Evolutionary conservation across 306 rosid genomes (phyloP).

Genomic region (Trifolium subterraneum): DNA sequence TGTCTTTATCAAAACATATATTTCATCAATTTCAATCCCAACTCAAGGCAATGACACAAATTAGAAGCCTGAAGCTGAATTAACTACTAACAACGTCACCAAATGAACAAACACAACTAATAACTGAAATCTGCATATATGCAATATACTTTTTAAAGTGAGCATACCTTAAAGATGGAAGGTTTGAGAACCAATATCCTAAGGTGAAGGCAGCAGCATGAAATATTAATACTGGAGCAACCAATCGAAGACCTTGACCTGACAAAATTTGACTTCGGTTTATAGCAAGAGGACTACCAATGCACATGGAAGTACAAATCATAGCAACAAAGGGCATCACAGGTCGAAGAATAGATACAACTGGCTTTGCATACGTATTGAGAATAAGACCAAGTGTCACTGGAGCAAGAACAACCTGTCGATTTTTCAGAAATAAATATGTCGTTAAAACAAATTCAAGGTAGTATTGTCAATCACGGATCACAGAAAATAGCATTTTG

Average conservation of each 20-base stretch:
- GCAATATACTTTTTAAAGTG: slow-evolving; percentile 13
- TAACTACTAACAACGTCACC: not conserved
- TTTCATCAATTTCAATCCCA: not conserved
- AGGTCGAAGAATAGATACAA: slow-evolving; percentile 75
- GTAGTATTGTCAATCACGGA: not conserved
- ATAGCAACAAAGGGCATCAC: slow-evolving; percentile 96
- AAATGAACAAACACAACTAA: slow-evolving; percentile 2
- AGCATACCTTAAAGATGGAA: slow-evolving; percentile 76
- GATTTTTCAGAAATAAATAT: not conserved
- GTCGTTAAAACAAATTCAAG: slow-evolving; percentile 11
- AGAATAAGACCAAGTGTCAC: slow-evolving; percentile 86
- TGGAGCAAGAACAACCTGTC: slow-evolving; percentile 85
- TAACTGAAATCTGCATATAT: slow-evolving; percentile 10
- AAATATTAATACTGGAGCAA: slow-evolving; percentile 77
- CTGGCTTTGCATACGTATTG: slow-evolving; percentile 89
- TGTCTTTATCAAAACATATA: not conserved
- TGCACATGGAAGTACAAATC: slow-evolving; percentile 95
- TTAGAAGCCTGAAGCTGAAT: not conserved
- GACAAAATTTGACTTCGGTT: slow-evolving; percentile 79
- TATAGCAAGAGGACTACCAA: slow-evolving; percentile 94
- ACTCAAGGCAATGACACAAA: not conserved
- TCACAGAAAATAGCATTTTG: not conserved
- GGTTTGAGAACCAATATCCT: slow-evolving; percentile 84
- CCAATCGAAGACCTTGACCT: slow-evolving; percentile 71
- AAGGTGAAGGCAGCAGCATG: slow-evolving; percentile 77